phyloP scores from a whole-genome alignment of 2,329 filamentous ascomycete species.

The Monosporascus sp. region DNA sequence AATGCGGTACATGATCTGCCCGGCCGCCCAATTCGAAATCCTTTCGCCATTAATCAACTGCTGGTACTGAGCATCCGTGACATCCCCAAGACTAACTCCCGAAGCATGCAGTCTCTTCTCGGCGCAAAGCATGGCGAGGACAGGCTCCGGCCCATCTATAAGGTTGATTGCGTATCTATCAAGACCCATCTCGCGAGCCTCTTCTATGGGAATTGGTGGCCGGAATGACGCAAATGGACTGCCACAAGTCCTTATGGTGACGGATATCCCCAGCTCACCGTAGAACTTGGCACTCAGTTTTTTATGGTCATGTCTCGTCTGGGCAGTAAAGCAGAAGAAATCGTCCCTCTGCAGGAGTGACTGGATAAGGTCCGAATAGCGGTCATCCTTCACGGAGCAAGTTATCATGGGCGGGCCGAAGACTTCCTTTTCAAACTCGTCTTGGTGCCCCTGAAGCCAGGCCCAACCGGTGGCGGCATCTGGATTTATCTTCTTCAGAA shows the following conservation, averaged over 20 bases:
- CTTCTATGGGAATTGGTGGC: slow-evolving; percentile 47
- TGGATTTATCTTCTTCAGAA: slow-evolving; percentile 53
- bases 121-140: slow-evolving; percentile 83
- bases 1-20: slow-evolving; percentile 58
- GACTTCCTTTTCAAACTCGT: slow-evolving; percentile 67
- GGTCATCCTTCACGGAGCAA: slow-evolving; percentile 71
- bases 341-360: slow-evolving; percentile 46
- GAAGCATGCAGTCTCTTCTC: slow-evolving; percentile 64
- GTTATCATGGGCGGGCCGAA: slow-evolving; percentile 76
- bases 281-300: slow-evolving; percentile 64
- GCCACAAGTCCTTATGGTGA: slow-evolving; percentile 64
- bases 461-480: slow-evolving; percentile 70
- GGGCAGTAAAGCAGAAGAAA: slow-evolving; percentile 67
- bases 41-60: slow-evolving; percentile 51
- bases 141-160: slow-evolving; percentile 72
- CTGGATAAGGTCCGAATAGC: slow-evolving; percentile 55
- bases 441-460: slow-evolving; percentile 72
- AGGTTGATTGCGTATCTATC: slow-evolving; percentile 77
- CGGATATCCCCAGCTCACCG: slow-evolving; percentile 58
- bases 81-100: slow-evolving; percentile 58
- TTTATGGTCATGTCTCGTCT: slow-evolving; percentile 69
- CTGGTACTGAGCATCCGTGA: slow-evolving; percentile 64
- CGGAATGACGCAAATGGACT: slow-evolving; percentile 49
- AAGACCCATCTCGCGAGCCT: slow-evolving; percentile 59
- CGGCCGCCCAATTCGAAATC: slow-evolving; percentile 67